Conservation (phyloP, 2,329 filamentous ascomycete species). For the Hymenoscyphus repandus region DNA sequence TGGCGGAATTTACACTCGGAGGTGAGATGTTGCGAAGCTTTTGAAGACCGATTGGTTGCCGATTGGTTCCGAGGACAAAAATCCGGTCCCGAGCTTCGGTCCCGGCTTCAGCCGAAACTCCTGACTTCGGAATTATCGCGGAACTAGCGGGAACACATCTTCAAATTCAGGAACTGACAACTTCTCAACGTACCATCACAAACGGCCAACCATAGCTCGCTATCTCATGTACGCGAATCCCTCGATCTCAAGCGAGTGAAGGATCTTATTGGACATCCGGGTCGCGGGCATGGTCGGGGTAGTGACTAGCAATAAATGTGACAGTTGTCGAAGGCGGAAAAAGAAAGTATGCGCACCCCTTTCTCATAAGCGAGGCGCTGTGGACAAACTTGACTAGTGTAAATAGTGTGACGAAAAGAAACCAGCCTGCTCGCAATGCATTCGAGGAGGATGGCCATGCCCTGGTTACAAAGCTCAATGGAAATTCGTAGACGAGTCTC, state of each 20-base stretch:
- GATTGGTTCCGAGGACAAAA: not conserved
- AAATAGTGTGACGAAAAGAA: constrained; percentile 15
- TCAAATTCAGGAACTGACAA: not conserved
- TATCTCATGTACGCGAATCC: not conserved
- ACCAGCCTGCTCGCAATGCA: constrained; percentile 17
- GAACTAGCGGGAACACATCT: not conserved
- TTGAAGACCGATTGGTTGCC: no score
- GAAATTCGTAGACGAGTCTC: constrained; percentile 17
- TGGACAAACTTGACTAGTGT: not conserved
- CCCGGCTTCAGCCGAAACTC: not conserved
- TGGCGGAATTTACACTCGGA: no score
- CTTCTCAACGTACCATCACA: not conserved
- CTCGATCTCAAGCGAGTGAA: not conserved
- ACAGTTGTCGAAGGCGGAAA: constrained; percentile 17
- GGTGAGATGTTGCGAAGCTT: no score
- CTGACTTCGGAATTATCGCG: not conserved
- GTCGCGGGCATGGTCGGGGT: constrained; percentile 12
- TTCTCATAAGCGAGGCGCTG: not conserved
- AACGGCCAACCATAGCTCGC: not conserved
- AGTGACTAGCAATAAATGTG: constrained; percentile 12
- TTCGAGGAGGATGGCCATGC: constrained; percentile 14
- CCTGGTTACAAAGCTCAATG: constrained; percentile 11
- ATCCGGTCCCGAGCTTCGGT: not conserved
- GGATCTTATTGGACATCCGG: not conserved
- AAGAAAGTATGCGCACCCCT: constrained; percentile 12